Percentiles rank a stretch among this genome's conserved stretches.
Conservation (phyloP, 2,329 filamentous ascomycete species). For the Akanthomyces dipterigenus region DNA sequence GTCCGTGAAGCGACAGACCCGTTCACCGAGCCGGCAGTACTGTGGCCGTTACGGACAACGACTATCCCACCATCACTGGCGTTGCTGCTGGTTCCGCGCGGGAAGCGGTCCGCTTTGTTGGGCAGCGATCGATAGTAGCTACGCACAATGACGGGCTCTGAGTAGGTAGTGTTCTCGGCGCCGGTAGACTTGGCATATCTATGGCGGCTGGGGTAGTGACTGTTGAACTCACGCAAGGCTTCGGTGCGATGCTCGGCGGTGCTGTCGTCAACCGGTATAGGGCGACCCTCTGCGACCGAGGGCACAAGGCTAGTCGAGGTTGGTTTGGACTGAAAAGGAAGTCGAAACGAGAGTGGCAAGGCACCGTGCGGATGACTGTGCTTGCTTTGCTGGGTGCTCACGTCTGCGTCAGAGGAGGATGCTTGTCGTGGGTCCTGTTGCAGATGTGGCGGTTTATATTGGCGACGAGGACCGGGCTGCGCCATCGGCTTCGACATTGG, state of each 20-base stretch:
- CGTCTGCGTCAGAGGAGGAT: not conserved
- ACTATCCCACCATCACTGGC: conserved; percentile 24
- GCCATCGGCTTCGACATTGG: not conserved
- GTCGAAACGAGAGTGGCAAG: conserved; percentile 42
- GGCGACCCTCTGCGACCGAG: conserved; percentile 48
- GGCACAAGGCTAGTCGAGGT: conserved; percentile 48
- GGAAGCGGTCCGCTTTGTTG: conserved; percentile 19
- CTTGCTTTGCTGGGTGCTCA: not conserved
- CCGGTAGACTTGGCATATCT: conserved; percentile 51
- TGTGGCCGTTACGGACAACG: conserved; percentile 14
- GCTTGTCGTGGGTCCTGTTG: not conserved
- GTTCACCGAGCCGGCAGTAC: not conserved
- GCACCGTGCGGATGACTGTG: conserved; percentile 18
- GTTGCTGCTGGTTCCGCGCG: conserved; percentile 16
- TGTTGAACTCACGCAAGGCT: conserved; percentile 53
- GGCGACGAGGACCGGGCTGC: not conserved
- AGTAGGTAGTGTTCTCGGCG: conserved; percentile 52
- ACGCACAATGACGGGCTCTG: conserved; percentile 58
- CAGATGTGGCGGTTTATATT: not conserved
- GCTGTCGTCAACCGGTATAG: conserved; percentile 50
- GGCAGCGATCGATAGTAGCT: conserved; percentile 49
- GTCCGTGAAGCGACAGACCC: conserved; percentile 23
- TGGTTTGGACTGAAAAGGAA: conserved; percentile 40
- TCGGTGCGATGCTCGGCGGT: conserved; percentile 52
- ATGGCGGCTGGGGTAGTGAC: conserved; percentile 49